Evolutionary conservation across 768 basidiomycete species (phyloP).

Genomic region (Agaricus subrufescens): DNA sequence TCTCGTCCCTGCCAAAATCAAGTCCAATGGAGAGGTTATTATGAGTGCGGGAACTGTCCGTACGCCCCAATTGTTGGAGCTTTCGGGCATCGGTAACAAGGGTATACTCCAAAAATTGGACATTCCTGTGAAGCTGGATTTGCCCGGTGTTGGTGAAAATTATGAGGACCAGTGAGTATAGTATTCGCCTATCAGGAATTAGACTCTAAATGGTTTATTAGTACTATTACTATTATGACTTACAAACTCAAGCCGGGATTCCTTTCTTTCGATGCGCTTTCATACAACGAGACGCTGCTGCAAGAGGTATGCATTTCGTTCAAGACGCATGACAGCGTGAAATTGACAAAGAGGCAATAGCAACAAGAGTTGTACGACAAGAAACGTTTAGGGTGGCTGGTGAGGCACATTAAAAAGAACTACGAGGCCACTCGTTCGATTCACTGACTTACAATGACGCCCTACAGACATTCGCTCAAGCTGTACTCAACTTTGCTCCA

Average conservation of each 20-base stretch:
- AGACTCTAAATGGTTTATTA: conserved; percentile 3
- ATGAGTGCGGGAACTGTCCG: conserved; percentile 47
- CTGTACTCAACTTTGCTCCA: conserved; percentile 23
- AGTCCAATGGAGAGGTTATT: conserved; percentile 32
- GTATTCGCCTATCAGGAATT: not conserved
- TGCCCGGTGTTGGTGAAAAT: conserved; percentile 61
- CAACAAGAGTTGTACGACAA: conserved; percentile 22
- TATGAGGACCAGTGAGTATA: conserved; percentile 43
- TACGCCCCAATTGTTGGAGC: conserved; percentile 52
- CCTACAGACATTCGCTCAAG: conserved; percentile 25
- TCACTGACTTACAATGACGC: not conserved
- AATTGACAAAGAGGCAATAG: conserved; percentile 10
- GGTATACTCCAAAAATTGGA: conserved; percentile 43
- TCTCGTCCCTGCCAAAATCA: conserved; percentile 10
- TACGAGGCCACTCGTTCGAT: not conserved
- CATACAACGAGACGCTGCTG: conserved; percentile 21
- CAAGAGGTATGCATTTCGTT: conserved; percentile 18
- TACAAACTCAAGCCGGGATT: conserved; percentile 24
- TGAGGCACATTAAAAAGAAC: conserved; percentile 12
- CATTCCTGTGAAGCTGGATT: conserved; percentile 39
- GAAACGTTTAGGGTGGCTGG: conserved; percentile 23
- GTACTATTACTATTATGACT: conserved; percentile 23
- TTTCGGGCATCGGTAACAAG: conserved; percentile 54
- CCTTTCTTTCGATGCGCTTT: conserved; percentile 25
- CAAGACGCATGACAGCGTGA: not conserved